Evolutionary conservation across 2,329 filamentous ascomycete genomes (phyloP).

Genomic region (Sordariomycetes sp.): DNA sequence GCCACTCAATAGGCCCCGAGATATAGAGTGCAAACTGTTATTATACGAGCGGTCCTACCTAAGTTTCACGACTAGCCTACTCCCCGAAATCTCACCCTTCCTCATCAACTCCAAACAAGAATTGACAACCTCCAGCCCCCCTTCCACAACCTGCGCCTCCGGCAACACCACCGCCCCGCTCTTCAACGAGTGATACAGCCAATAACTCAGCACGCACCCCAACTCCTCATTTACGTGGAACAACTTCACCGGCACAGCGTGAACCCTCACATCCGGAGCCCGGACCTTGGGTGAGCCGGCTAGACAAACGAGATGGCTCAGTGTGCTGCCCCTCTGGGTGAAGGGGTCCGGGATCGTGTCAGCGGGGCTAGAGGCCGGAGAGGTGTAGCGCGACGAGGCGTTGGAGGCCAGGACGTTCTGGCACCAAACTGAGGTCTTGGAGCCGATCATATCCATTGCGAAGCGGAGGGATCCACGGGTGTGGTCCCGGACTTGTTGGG

Average conservation of each 20-base stretch:
- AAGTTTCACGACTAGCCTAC: constrained; percentile 48
- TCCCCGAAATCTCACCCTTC: constrained; percentile 52
- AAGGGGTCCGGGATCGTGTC: neutral
- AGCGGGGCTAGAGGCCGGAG: neutral
- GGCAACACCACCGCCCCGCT: constrained; percentile 40
- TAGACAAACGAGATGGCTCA: constrained; percentile 49
- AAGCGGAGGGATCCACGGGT: constrained; percentile 47
- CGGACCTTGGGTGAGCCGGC: constrained; percentile 51
- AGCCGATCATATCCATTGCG: constrained; percentile 54
- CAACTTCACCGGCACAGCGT: constrained; percentile 61
- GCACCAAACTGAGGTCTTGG: constrained; percentile 38
- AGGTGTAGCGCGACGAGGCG: constrained; percentile 11
- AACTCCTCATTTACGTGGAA: constrained; percentile 56
- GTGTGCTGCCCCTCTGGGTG: neutral
- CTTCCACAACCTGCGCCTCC: constrained; percentile 49
- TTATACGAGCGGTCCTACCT: too few relatives aligned
- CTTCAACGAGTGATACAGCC: constrained; percentile 54
- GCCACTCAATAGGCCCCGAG: too few relatives aligned
- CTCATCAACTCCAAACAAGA: constrained; percentile 52
- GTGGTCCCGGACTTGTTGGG: constrained; percentile 48
- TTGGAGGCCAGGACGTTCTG: constrained; percentile 2
- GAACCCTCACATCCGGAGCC: constrained; percentile 31
- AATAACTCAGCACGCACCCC: constrained; percentile 47
- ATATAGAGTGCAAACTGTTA: too few relatives aligned
- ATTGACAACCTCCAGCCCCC: constrained; percentile 56